These are phyloP conservation scores for Geotrichum citri-aurantii DNA, from an alignment of 1,139 yeast genomes.

Conservation along the genomic window DNA sequence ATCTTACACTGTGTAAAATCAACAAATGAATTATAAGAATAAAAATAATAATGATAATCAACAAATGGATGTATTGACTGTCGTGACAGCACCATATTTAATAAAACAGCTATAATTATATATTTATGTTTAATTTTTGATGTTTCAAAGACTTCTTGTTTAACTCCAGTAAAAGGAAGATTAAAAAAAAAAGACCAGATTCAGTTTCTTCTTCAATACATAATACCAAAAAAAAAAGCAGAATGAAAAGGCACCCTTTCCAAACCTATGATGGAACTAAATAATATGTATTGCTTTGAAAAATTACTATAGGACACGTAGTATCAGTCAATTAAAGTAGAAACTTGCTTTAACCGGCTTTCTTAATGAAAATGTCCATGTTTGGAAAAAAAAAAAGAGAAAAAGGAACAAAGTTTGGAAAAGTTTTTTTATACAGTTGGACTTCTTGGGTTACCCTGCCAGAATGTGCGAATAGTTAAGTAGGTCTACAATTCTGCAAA, in stretches of 20 bases:
- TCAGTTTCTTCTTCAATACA: constrained; percentile 6
- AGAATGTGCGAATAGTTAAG: not conserved
- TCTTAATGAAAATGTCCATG: constrained; percentile 12
- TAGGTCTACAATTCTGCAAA: not conserved
- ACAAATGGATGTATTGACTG: not conserved
- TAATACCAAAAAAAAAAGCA: constrained; percentile 5
- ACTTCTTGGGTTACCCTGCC: constrained; percentile 5
- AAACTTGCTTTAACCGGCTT: constrained; percentile 10
- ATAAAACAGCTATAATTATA: not conserved
- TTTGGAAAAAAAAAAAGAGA: constrained; percentile 4
- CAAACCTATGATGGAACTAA: constrained; percentile 13
- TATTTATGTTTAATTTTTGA: not conserved
- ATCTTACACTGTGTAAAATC: too few relatives aligned
- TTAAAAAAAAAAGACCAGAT: constrained; percentile 2
- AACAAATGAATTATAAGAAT: too few relatives aligned
- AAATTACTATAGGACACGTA: constrained; percentile 17
- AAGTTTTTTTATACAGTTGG: not conserved
- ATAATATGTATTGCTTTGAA: constrained; percentile 19
- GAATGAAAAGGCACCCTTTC: not conserved
- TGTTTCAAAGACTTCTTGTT: constrained; percentile 19
- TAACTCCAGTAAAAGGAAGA: constrained; percentile 13
- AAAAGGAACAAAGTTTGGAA: not conserved
- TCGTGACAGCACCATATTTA: not conserved
- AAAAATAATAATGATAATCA: too few relatives aligned
- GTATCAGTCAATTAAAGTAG: constrained; percentile 17